Base-by-base conservation (phyloP, 2,329 filamentous ascomycete species). In the Fusarium sp. region DNA sequence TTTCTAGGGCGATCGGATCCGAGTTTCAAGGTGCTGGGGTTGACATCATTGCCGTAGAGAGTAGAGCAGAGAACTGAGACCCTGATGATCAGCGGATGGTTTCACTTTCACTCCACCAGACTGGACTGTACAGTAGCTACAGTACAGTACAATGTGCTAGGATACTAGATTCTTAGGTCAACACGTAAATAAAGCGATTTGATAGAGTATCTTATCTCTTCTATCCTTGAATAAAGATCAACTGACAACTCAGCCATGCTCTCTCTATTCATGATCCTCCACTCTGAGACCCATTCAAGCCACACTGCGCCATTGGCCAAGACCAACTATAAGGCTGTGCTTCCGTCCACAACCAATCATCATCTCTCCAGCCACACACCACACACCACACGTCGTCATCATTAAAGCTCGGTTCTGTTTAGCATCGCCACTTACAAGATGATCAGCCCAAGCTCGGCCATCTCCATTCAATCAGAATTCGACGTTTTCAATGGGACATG, bases 361-460 rank as follows among this genome's bases (percentile, higher is more conserved):
- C 18, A 6, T 11, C 18, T 5, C 18, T 24, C 41, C 48, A 73
- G 70, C 70, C 72, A 69, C 71, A 67, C 51, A 54, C 25, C 44
- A 49, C n/a, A 48, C 46, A 30, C 46, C 25, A 22, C 16, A 56
- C 58, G 54, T 73, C 72, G 72, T 74, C 64, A 61, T 67, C 48
- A 40, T 47, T 40, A 54, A 22, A 60, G n/a, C 24, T 44, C 46
- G 47, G 49, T 41, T 32, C 24, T 32, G 15, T 30, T 55, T 48
- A 58, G 51, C 51, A 65, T 71, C 61, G 68, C 64, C 68, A 71
- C 68, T 53, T 46, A 47, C 45, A 58, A 55, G 25, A 46, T 30
- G 54, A 68, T 67, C 45, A 52, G 44, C 41, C 49, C 13, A 55
- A 69, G 53, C 46, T 25, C 55, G 45, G 60, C 22, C 43, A 32